Evolutionary conservation across 352 stramenopile genomes (phyloP).

Genomic region (Pythium dissimile): DNA sequence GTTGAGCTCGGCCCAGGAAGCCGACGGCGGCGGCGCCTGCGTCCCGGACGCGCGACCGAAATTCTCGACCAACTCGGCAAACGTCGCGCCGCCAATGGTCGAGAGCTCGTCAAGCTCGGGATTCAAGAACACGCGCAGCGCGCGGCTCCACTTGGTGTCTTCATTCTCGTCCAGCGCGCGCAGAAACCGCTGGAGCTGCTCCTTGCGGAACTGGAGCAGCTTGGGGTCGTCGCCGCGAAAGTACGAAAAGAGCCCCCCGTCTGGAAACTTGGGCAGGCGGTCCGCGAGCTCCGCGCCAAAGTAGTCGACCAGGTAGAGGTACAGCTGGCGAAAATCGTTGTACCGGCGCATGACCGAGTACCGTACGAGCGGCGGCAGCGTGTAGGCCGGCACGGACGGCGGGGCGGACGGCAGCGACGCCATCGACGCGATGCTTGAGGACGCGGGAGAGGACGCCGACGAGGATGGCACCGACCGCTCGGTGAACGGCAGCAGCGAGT

Average conservation of each 20-base stretch:
- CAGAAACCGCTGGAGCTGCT: slow-evolving; percentile 60
- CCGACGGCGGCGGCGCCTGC: not conserved
- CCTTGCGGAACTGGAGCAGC: slow-evolving; percentile 60
- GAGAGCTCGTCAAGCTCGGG: slow-evolving; percentile 50
- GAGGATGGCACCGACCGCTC: slow-evolving; percentile 11
- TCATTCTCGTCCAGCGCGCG: slow-evolving; percentile 53
- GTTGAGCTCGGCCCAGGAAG: slow-evolving; percentile 10
- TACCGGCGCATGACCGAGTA: slow-evolving; percentile 80
- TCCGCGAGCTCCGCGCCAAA: slow-evolving; percentile 40
- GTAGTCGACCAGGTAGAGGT: slow-evolving; percentile 52
- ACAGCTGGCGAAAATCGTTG: slow-evolving; percentile 72
- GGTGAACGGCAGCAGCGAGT: slow-evolving; percentile 20
- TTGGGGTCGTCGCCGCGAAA: slow-evolving; percentile 69
- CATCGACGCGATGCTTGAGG: slow-evolving; percentile 14
- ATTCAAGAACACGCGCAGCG: slow-evolving; percentile 59
- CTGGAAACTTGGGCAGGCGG: slow-evolving; percentile 58
- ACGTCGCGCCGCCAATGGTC: slow-evolving; percentile 28
- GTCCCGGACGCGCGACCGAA: not conserved
- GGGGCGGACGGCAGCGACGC: slow-evolving; percentile 3
- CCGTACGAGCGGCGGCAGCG: slow-evolving; percentile 63
- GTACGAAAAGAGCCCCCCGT: slow-evolving; percentile 68
- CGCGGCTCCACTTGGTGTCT: slow-evolving; percentile 54
- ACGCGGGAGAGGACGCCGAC: slow-evolving; percentile 10
- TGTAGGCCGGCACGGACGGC: slow-evolving; percentile 18
- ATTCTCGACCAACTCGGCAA: slow-evolving; percentile 20